These are phyloP conservation scores for Chlamydomonas applanata DNA, from an alignment of 139 green algal species.

Conservation along the genomic window DNA sequence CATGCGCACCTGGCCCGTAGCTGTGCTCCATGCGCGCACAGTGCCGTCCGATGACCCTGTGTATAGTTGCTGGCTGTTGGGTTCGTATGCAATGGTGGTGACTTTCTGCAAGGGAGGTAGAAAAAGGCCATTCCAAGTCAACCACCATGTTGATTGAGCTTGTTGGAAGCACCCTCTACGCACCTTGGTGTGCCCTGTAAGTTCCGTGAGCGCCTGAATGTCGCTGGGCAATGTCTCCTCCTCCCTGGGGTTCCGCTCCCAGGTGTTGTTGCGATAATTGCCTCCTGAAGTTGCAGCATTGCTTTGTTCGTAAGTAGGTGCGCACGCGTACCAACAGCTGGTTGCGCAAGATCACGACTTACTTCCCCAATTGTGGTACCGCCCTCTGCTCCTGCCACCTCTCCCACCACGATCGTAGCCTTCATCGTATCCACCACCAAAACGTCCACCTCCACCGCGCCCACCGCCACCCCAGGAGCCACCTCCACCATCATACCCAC, in stretches of 20 bases:
- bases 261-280: constrained; percentile 2
- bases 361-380: constrained; percentile 21
- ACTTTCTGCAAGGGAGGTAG: constrained; percentile 11
- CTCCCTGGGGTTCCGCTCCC: not conserved
- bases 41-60: constrained; percentile 67
- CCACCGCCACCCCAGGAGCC: not conserved
- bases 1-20: constrained; percentile 54
- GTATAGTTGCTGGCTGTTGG: constrained; percentile 61
- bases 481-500: constrained; percentile 3
- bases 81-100: constrained; percentile 6
- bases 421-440: constrained; percentile 7
- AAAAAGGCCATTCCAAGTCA: not conserved
- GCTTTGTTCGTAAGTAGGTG: not conserved
- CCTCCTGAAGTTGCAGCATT: not conserved
- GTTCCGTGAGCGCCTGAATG: constrained; percentile 1
- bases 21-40: constrained; percentile 64
- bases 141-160: not conserved
- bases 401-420: constrained; percentile 4
- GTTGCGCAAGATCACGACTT: not conserved
- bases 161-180: not conserved
- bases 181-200: constrained; percentile 16
- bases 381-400: constrained; percentile 12
- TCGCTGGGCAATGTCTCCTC: constrained; percentile 10
- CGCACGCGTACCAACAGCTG: not conserved
- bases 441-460: not conserved